These are phyloP conservation scores for Mycena sanguinolenta DNA, from an alignment of 768 basidiomycete genomes.

Conservation along the genomic window DNA sequence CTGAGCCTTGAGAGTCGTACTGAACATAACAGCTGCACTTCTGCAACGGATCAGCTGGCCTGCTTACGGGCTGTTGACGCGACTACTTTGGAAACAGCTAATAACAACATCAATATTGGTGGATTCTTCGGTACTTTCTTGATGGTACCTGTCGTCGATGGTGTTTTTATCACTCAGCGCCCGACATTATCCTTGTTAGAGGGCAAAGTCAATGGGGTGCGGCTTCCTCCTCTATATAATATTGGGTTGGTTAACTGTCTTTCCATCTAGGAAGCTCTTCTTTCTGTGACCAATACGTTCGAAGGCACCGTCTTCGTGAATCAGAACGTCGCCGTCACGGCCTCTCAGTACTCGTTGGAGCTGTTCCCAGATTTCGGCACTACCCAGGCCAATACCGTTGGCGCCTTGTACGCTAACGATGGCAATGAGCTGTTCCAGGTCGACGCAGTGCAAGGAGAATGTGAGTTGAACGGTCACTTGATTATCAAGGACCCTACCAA, in stretches of 20 bases:
- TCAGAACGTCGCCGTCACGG: slow-evolving; percentile 21
- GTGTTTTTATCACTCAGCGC: slow-evolving; percentile 49
- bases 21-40: slow-evolving; percentile 41
- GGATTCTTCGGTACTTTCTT: slow-evolving; percentile 45
- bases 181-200: slow-evolving; percentile 45
- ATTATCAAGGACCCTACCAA: not conserved
- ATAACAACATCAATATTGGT: slow-evolving; percentile 35
- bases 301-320: slow-evolving; percentile 48
- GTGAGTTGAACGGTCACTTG: slow-evolving; percentile 34
- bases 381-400: slow-evolving; percentile 24
- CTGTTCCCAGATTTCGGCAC: slow-evolving; percentile 38
- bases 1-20: not conserved
- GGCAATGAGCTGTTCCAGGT: slow-evolving; percentile 33
- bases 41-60: slow-evolving; percentile 39
- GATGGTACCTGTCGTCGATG: slow-evolving; percentile 52
- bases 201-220: slow-evolving; percentile 50
- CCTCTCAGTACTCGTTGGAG: slow-evolving; percentile 30
- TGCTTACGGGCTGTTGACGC: slow-evolving; percentile 48
- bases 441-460: slow-evolving; percentile 39
- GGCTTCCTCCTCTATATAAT: no score
- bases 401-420: slow-evolving; percentile 29
- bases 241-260: no score
- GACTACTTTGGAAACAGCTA: slow-evolving; percentile 40
- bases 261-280: slow-evolving; percentile 37
- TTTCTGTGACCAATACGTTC: slow-evolving; percentile 42